Evolutionary conservation across 2,329 filamentous ascomycete genomes (phyloP).

Genomic region (Coccinonectria pachysandricola): DNA sequence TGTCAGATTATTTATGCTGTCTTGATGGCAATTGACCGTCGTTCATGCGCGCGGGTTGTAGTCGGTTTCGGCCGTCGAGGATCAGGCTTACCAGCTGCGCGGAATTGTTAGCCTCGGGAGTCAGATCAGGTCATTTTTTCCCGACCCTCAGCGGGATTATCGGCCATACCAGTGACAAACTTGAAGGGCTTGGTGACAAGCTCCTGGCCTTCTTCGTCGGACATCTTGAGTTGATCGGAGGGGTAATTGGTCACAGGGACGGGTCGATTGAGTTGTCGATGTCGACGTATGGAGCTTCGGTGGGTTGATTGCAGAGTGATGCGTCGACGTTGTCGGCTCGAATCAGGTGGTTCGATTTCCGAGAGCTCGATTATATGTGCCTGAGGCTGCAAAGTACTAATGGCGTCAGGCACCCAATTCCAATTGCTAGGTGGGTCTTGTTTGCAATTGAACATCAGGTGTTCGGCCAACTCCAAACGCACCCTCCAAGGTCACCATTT

Average conservation of each 20-base stretch:
- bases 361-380: conserved; percentile 25
- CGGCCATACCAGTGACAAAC: conserved; percentile 89
- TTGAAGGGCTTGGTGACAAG: conserved; percentile 97
- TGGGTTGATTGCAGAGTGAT: conserved; percentile 23
- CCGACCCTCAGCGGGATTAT: conserved; percentile 25
- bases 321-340: conserved; percentile 26
- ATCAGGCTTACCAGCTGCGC: conserved; percentile 33
- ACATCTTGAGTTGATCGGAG: conserved; percentile 56
- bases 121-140: conserved; percentile 26
- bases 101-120: conserved; percentile 32
- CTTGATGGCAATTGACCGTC: conserved; percentile 21
- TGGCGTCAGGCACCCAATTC: conserved; percentile 25
- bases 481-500: conserved; percentile 20
- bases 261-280: conserved; percentile 19
- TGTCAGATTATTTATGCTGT: no score
- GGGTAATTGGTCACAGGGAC: conserved; percentile 13
- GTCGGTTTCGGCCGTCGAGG: conserved; percentile 8
- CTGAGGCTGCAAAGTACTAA: conserved; percentile 28
- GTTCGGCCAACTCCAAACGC: conserved; percentile 23
- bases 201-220: conserved; percentile 70
- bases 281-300: conserved; percentile 27
- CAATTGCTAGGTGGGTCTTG: conserved; percentile 23
- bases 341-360: conserved; percentile 32
- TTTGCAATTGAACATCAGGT: conserved; percentile 26
- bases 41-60: conserved; percentile 12